Evolutionary conservation across 1,139 yeast species (phyloP), one percentile per base, ranked within the genome.

Genomic region (Scheffersomyces insectosa): DNA sequence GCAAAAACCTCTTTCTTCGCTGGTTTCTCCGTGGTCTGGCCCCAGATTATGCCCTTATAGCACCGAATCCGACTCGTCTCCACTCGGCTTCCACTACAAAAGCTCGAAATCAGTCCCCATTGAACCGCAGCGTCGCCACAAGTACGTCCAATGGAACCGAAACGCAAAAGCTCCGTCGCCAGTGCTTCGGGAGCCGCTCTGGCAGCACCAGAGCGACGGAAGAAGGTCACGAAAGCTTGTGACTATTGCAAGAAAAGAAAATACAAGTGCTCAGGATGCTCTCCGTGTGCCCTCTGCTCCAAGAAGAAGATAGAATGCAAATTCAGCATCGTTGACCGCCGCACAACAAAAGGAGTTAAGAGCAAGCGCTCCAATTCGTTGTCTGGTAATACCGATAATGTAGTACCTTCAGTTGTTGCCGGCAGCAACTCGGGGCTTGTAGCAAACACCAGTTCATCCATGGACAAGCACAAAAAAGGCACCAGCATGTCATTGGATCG

Each of bases 281-380:
- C 54, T 4, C 70, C 70, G 0, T 65, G 70, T 50, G 57, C 53
- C 15, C 46, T 57, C 27, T 65, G 70, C 47, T 41, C 48, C 27
- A 62, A 55, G 50, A 61, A 57, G 46, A 59, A 58, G 10, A 45
- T 51, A 20, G 56, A 52, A 11, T 65, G 70, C 45, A 51, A 55
- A 34, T 64, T 60, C 40, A 60, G 62, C 36, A 58, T 55, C 7
- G 51, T 64, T 14, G 70, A 65, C 40, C 52, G 60, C 36, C 42
- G 70, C 37, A 61, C 66, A n/a, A 51, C 55, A 27, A 51, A 51
- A 14, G 34, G 15, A 15, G 20, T 14, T 15, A 31, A 31, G 20
- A 8, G 13, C n/a, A 31, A 15, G n/a, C n/a, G 34, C n/a, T 15
- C 23, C 11, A 7, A n/a, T 31, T 31, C 34, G 6, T 14, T 14